phyloP scores from a whole-genome alignment of 345 rosid species.

The Lepidium africanum region DNA sequence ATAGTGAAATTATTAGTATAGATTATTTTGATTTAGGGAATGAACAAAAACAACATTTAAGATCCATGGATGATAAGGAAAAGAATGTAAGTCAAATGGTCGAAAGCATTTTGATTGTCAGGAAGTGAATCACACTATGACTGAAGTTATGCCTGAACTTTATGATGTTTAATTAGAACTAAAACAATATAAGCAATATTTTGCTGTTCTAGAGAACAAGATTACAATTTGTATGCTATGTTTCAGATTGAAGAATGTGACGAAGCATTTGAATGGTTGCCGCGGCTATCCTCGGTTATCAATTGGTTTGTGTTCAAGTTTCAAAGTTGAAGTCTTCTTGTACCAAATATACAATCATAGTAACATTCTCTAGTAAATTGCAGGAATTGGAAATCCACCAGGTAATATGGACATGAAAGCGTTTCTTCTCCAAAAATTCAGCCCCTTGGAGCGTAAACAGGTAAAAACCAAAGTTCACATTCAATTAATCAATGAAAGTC shows the following conservation, averaged over 20 bases:
- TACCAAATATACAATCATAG: not conserved
- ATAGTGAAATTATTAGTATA: not conserved
- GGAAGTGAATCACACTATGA: not conserved
- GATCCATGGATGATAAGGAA: not conserved
- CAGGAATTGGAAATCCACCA: slow-evolving; percentile 90
- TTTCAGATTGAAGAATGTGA: slow-evolving; percentile 71
- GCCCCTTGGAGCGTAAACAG: slow-evolving; percentile 55
- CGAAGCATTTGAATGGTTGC: slow-evolving; percentile 61
- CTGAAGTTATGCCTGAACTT: not conserved
- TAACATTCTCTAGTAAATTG: not conserved
- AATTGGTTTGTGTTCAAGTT: slow-evolving; percentile 42
- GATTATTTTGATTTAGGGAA: not conserved
- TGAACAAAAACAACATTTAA: not conserved
- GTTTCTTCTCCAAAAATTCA: slow-evolving; percentile 74
- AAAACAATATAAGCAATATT: not conserved
- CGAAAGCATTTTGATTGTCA: not conserved
- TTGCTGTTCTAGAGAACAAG: not conserved
- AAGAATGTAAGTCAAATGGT: not conserved
- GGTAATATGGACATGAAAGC: slow-evolving; percentile 92
- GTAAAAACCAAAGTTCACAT: slow-evolving; percentile 21
- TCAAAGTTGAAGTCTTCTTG: not conserved
- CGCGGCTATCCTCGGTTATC: slow-evolving; percentile 67
- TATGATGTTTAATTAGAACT: not conserved
- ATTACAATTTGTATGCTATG: not conserved
- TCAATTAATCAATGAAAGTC: not conserved